Evolutionary conservation across 2,329 filamentous ascomycete species (phyloP).

Genomic region (Sporothrix pseudoabietina): DNA sequence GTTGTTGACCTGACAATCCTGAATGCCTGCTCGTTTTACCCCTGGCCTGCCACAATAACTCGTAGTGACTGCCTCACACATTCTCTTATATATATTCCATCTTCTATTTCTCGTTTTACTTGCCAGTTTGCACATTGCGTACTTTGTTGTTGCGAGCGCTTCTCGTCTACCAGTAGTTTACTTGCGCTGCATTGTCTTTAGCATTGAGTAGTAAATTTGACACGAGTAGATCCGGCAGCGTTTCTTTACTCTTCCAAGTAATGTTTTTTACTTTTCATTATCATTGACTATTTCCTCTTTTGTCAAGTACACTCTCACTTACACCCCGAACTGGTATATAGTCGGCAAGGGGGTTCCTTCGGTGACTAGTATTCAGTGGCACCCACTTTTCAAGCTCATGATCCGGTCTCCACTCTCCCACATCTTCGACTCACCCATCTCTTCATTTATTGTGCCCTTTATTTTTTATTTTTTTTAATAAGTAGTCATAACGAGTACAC

Average conservation of each 20-base stretch:
- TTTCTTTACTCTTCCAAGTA: not conserved
- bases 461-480: too few relatives aligned
- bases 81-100: constrained; percentile 5
- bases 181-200: not conserved
- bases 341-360: constrained; percentile 2
- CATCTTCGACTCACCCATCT: not conserved
- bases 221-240: not conserved
- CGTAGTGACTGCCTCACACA: not conserved
- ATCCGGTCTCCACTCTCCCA: not conserved
- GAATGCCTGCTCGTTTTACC: not conserved
- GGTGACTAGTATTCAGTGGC: not conserved
- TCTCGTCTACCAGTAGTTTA: not conserved
- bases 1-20: not conserved
- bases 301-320: not conserved
- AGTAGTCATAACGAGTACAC: not conserved
- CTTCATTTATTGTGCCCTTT: not conserved
- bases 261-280: not conserved
- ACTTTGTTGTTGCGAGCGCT: not conserved
- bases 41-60: not conserved
- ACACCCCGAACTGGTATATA: not conserved
- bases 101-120: not conserved
- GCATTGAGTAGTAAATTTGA: constrained; percentile 6
- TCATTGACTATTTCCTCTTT: too few relatives aligned
- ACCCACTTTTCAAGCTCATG: not conserved
- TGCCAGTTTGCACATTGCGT: not conserved